phyloP scores from a whole-genome alignment of 176 grass and related monocot species.

The Avena eriantha region DNA sequence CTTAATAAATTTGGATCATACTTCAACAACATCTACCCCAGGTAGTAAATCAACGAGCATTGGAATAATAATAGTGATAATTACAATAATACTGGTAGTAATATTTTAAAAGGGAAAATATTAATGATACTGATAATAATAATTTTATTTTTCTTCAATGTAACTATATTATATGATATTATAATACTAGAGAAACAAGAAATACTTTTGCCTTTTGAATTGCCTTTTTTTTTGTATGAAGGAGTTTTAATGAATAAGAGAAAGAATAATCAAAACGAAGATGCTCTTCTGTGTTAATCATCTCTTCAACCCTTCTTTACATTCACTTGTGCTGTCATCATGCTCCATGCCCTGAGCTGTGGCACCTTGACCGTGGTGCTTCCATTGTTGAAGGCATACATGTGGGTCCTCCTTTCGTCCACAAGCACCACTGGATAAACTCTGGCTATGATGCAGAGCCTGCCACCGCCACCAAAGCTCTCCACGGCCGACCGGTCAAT shows the following conservation, averaged over 20 bases:
- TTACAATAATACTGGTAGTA: background rate
- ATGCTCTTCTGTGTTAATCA: background rate
- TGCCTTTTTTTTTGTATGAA: background rate
- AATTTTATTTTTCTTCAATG: too few species aligned
- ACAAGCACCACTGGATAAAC: background rate
- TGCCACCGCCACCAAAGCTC: constrained; percentile 15
- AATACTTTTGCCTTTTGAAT: background rate
- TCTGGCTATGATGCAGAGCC: constrained; percentile 7
- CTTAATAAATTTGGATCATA: too few species aligned
- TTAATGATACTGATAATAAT: too few species aligned
- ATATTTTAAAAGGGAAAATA: background rate
- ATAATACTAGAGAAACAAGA: background rate
- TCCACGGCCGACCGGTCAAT: background rate
- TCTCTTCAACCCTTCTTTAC: background rate
- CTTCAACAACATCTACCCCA: too few species aligned
- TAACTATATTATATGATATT: too few species aligned
- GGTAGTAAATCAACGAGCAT: background rate
- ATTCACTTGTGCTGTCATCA: constrained; percentile 11
- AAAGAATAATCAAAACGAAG: background rate
- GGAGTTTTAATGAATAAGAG: background rate
- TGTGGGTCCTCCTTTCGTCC: background rate
- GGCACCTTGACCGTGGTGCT: background rate
- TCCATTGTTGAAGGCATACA: constrained; percentile 24
- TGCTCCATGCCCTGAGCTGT: constrained; percentile 14
- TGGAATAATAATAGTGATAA: background rate